These are phyloP conservation scores for Cutaneotrichosporon curvatum DNA, from an alignment of 1,284 basidiomycete genomes.

Conservation along the genomic window DNA sequence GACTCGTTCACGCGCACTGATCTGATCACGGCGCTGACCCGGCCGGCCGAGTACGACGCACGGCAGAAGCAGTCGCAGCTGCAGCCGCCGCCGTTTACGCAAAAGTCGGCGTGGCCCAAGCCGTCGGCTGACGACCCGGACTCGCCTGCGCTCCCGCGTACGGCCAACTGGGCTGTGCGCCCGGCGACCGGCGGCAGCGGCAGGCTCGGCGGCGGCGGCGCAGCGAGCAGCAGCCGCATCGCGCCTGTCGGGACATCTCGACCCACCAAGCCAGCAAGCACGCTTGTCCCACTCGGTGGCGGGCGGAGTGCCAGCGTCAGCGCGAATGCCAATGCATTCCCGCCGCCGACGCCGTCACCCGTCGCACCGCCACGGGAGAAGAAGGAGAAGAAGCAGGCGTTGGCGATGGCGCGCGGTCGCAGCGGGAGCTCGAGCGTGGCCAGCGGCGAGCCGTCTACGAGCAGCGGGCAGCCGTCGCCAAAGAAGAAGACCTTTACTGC, in stretches of 20 bases:
- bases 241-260: conserved; percentile 24
- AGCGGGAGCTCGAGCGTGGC: conserved; percentile 32
- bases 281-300: conserved; percentile 34
- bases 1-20: conserved; percentile 95
- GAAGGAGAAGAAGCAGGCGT: conserved; percentile 17
- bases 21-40: conserved; percentile 63
- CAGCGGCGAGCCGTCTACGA: conserved; percentile 5
- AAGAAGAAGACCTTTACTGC: conserved; percentile 28
- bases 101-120: conserved; percentile 33
- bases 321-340: conserved; percentile 31
- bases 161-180: conserved; percentile 65
- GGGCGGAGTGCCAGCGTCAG: conserved; percentile 4
- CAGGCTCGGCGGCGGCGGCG: conserved; percentile 10
- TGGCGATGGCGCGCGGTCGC: conserved; percentile 28
- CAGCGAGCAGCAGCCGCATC: conserved; percentile 1
- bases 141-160: conserved; percentile 60
- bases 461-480: conserved; percentile 33
- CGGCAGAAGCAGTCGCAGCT: conserved; percentile 33
- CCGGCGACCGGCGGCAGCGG: conserved; percentile 2
- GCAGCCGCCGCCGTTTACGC: conserved; percentile 24
- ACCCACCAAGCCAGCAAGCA: conserved; percentile 27
- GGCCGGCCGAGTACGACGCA: conserved; percentile 42
- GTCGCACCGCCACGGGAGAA: conserved; percentile 48
- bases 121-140: conserved; percentile 35
- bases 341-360: conserved; percentile 59